Conservation (phyloP, 345 rosid species). For the Boechera retrofracta region DNA sequence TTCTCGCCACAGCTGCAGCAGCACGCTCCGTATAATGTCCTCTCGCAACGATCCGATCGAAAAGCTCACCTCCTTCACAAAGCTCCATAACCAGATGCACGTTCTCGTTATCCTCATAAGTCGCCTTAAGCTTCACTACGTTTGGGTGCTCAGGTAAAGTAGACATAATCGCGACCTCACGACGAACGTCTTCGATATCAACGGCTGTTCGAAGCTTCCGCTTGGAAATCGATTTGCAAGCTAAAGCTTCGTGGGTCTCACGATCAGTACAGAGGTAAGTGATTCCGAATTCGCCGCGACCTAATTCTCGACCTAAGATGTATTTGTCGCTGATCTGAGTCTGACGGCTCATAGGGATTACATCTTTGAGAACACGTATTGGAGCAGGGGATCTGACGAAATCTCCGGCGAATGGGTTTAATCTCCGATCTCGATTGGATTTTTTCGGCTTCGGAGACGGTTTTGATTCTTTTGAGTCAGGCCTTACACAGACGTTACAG, state of each 20-base stretch:
- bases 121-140: slow-evolving; percentile 87
- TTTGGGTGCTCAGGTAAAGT: slow-evolving; percentile 84
- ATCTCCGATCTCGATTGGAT: slow-evolving; percentile 46
- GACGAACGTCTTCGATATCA: slow-evolving; percentile 89
- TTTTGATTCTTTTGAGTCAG: slow-evolving; percentile 50
- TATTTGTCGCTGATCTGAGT: slow-evolving; percentile 86
- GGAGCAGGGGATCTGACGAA: slow-evolving; percentile 57
- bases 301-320: slow-evolving; percentile 81
- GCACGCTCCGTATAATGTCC: slow-evolving; percentile 97
- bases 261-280: slow-evolving; percentile 91
- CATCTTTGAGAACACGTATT: slow-evolving; percentile 77
- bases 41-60: slow-evolving; percentile 93
- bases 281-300: slow-evolving; percentile 95
- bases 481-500: slow-evolving; percentile 84
- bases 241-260: slow-evolving; percentile 69
- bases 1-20: slow-evolving; percentile 78
- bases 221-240: slow-evolving; percentile 92
- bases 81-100: slow-evolving; percentile 97
- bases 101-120: slow-evolving; percentile 86
- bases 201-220: slow-evolving; percentile 85
- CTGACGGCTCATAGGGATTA: slow-evolving; percentile 61
- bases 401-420: slow-evolving; percentile 65
- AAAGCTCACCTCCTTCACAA: slow-evolving; percentile 96
- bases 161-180: slow-evolving; percentile 94
- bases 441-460: slow-evolving; percentile 46